Base-by-base conservation (phyloP, 148 eudicot species). In the Chenopodium album region DNA sequence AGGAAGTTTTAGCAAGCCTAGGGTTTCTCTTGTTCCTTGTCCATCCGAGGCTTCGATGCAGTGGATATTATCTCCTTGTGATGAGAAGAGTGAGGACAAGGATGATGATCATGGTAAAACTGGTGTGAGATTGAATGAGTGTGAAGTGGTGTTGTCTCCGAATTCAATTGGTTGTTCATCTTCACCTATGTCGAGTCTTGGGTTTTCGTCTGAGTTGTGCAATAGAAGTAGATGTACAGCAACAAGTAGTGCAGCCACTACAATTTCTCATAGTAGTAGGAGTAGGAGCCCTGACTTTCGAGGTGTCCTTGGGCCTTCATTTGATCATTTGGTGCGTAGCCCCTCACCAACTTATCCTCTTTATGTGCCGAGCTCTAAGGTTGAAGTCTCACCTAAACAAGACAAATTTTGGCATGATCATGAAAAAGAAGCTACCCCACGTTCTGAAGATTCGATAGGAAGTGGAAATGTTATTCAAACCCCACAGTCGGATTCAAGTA, bases 11-110 rank as follows among this genome's bases (percentile, higher is more conserved):
- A 71, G 69, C 7, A 82, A 80, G 75, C 85, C 80, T 64, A 82
- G 87, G 72, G 69, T 48, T 34, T 86, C 91, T 52, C 64, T 87
- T 14, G 83, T 89, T 79, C 93, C 97, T 31, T 81, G 83, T 71
- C 98, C 91, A 4, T 81, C 64, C 71, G 91, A 89, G 81, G 98
- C 98, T 79, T 92, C 92, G 4, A 80, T 94, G 82, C 86, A 82
- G 7, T 94, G 97, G 97, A 79, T 81, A 34, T 83, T 81, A 34
- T 91, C 98, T 71, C 92, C 94, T 48, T 82, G 84, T 76, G 86
- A 85, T 77, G 90, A 88, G 81, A 84, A 1, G 48, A 73, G 74
- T 22, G 82, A 63, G 26, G 62, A 74, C 31, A 68, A 70, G 20
- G 76, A 72, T 46, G 71, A 80, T 80, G 84, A 78, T 20, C 50